Evolutionary conservation across 169 alveolate species (phyloP).

Genomic region (Theileria luwenshuni): DNA sequence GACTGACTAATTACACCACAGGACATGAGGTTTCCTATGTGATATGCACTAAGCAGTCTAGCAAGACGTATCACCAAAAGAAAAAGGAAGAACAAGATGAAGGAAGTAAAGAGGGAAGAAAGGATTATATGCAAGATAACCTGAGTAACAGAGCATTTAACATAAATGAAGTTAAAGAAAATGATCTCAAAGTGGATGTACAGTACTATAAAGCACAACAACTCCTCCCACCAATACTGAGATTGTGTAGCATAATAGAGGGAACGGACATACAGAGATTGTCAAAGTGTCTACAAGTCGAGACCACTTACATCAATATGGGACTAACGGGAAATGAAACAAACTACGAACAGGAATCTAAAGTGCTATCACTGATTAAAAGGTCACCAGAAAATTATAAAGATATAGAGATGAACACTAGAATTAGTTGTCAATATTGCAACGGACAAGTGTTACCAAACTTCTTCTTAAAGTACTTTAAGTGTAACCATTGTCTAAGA

Average conservation of each 20-base stretch:
- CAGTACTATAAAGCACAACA: slow-evolving; percentile 91
- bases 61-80: neutral
- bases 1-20: slow-evolving; percentile 82
- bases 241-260: slow-evolving; percentile 88
- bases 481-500: slow-evolving; percentile 61
- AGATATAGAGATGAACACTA: slow-evolving; percentile 46
- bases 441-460: slow-evolving; percentile 40
- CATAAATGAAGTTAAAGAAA: slow-evolving; percentile 84
- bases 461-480: slow-evolving; percentile 60
- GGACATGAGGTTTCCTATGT: slow-evolving; percentile 91
- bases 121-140: slow-evolving; percentile 30
- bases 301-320: slow-evolving; percentile 20
- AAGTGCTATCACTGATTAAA: slow-evolving; percentile 59
- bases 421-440: slow-evolving; percentile 58
- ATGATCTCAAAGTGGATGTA: slow-evolving; percentile 80
- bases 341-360: slow-evolving; percentile 62
- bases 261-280: slow-evolving; percentile 85
- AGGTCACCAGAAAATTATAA: slow-evolving; percentile 44
- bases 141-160: slow-evolving; percentile 86
- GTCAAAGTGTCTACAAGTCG: slow-evolving; percentile 56
- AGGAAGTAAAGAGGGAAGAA: neutral
- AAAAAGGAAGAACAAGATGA: slow-evolving; percentile 19
- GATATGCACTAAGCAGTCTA: slow-evolving; percentile 82
- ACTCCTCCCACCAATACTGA: slow-evolving; percentile 88
- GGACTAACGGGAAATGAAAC: slow-evolving; percentile 24